Conservation (phyloP, 1,284 basidiomycete species). For the Irpex rosettiformis region DNA sequence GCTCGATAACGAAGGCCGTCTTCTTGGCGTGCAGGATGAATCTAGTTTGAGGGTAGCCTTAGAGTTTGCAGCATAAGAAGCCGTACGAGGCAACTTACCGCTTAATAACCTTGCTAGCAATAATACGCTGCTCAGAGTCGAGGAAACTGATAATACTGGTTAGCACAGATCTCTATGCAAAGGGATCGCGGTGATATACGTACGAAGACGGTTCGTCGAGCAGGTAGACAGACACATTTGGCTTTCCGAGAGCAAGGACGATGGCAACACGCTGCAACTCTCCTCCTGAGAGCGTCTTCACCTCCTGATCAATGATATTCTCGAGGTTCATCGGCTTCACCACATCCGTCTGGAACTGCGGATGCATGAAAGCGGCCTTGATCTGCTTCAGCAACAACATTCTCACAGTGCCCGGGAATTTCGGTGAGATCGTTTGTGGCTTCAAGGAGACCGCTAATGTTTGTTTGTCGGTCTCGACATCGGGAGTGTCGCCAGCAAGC, state of each 20-base stretch:
- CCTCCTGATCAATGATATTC: constrained; percentile 92
- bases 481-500: constrained; percentile 86
- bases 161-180: constrained; percentile 1
- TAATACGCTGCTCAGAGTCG: constrained; percentile 98
- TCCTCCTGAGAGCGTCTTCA: constrained; percentile 94
- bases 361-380: constrained; percentile 92
- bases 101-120: constrained; percentile 96
- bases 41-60: constrained; percentile 33
- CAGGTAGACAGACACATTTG: constrained; percentile 82
- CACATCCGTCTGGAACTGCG: constrained; percentile 96
- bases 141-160: constrained; percentile 60
- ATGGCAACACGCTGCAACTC: constrained; percentile 96
- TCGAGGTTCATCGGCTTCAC: constrained; percentile 95
- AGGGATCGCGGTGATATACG: constrained; percentile 23
- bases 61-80: background rate
- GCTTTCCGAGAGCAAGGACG: constrained; percentile 81
- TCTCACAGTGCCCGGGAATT: constrained; percentile 91
- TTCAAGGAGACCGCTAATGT: constrained; percentile 86
- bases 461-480: constrained; percentile 78
- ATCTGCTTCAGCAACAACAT: constrained; percentile 93
- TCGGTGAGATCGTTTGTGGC: constrained; percentile 94
- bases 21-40: constrained; percentile 95
- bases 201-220: constrained; percentile 82
- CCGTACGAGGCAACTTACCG: constrained; percentile 42
- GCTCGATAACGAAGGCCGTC: constrained; percentile 96